phyloP scores from a whole-genome alignment of 2,329 filamentous ascomycete species.

The Sporothrix inflata region DNA sequence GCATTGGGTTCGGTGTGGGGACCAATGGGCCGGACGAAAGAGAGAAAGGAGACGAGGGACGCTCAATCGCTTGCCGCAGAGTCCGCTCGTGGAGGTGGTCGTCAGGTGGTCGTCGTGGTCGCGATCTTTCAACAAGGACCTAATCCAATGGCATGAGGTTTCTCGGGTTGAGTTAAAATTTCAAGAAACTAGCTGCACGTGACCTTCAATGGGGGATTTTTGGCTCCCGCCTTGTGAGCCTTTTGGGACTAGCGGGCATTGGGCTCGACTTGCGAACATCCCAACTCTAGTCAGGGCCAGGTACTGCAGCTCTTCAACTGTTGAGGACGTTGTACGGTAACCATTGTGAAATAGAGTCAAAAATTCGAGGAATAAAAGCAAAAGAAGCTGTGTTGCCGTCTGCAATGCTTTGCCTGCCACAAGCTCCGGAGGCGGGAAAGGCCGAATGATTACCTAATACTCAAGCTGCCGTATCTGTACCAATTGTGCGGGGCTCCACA shows the following conservation, averaged over 20 bases:
- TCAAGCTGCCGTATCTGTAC: background rate
- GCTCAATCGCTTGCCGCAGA: background rate
- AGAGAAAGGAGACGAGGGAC: background rate
- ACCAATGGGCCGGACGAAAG: background rate
- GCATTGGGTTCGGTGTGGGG: conserved; percentile 43
- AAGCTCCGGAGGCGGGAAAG: background rate
- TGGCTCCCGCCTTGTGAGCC: background rate
- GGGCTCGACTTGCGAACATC: background rate
- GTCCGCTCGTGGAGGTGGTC: background rate
- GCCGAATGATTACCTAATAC: conserved; percentile 4
- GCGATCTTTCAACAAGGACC: background rate
- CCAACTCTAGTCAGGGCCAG: background rate
- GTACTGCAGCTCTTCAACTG: background rate
- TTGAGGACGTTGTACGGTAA: background rate
- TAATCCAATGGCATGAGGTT: conserved; percentile 12
- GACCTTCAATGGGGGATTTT: background rate
- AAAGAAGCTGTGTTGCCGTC: no score
- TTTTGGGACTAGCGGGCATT: background rate
- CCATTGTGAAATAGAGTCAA: no score
- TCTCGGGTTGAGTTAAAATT: conserved; percentile 11
- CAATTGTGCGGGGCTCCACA: conserved; percentile 5
- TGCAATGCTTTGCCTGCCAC: background rate
- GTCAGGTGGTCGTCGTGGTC: conserved; percentile 7
- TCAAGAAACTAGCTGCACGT: conserved; percentile 19
- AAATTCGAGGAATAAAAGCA: no score